A percentile compares a stretch with the other conserved stretches of the same genome.
Evolutionary conservation across 2,329 filamentous ascomycete species (phyloP).

Genomic region (Aspergillus brunneoviolaceus): DNA sequence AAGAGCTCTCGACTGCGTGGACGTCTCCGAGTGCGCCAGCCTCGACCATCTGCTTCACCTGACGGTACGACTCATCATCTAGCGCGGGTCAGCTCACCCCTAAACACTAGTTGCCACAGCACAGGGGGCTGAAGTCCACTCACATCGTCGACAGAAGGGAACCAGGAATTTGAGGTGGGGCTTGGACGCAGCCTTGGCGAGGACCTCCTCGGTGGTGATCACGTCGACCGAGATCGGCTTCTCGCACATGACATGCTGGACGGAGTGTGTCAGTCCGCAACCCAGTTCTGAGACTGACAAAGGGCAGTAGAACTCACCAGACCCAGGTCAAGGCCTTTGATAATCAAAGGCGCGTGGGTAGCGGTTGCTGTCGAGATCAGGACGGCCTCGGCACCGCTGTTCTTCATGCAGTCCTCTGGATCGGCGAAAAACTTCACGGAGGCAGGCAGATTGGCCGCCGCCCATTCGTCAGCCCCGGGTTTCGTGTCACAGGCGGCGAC

Average conservation of each 20-base stretch:
- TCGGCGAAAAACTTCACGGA: constrained; percentile 5
- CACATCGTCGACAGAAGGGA: constrained; percentile 11
- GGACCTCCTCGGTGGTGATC: constrained; percentile 8
- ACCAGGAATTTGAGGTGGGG: constrained; percentile 13
- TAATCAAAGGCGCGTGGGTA: constrained; percentile 10
- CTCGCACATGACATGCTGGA: constrained; percentile 13
- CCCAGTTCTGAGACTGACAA: background rate
- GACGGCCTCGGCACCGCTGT: constrained; percentile 10
- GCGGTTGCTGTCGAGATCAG: constrained; percentile 11
- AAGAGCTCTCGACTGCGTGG: constrained; percentile 8
- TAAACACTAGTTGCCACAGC: background rate
- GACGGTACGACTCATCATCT: constrained; percentile 12
- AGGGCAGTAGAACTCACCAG: background rate
- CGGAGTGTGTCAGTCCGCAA: no score
- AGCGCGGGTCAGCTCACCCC: background rate
- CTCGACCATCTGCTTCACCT: constrained; percentile 4
- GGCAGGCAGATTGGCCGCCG: constrained; percentile 23
- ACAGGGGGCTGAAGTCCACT: background rate
- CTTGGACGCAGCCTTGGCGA: constrained; percentile 10
- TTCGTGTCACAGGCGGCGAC: constrained; percentile 37
- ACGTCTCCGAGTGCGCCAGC: constrained; percentile 4
- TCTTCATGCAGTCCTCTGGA: constrained; percentile 7
- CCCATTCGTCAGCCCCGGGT: constrained; percentile 33
- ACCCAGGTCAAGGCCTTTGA: constrained; percentile 2
- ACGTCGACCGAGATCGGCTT: constrained; percentile 12